Evolutionary conservation across 768 basidiomycete species (phyloP), one percentile per base, ranked within the genome.

Genomic region (Tubosaeta sp.): DNA sequence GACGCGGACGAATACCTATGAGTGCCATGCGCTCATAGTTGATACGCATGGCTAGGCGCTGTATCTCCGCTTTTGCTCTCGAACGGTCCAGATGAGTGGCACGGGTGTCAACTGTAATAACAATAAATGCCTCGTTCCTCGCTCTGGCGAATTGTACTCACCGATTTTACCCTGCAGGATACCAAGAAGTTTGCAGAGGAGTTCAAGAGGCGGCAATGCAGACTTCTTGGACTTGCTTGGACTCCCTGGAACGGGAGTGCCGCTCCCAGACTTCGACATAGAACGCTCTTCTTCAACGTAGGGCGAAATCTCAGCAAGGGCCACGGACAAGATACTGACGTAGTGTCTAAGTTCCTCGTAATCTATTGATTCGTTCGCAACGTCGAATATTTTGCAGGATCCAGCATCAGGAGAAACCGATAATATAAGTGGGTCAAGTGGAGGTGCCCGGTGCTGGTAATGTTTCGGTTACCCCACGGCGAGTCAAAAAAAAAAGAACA

Each of bases 11-110:
- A 46, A 25, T n/a, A 38, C 65, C 68, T 14, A 65, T 54, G 29
- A 68, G 61, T 9, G 71, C 71, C 46, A 60, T 56, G 8, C 79
- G 82, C 58, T 87, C 84, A 60, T 85, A 88, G 60, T 79, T 66
- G 12, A 90, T 68, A 22, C 83, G 79, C 72, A 85, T 76, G 9
- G 79, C 73, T 13, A 88, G 66, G 41, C 78, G 79, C 61, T 90
- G 85, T 45, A 90, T 66, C 1, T 78, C 76, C 3, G 81, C 84
- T 59, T 91, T 91, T 5, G 82, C 77, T 51, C 85, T 77, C 3
- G 88, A 88, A 43, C 89, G 82, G 55, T 90, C 88, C 32, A 91
- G 74, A 65, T 87, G 81, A 2, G 84, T 81, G 26, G 85, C 87
- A 43, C 86, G 84, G 3, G 82, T 83, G 63, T 91, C 88, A 43